Evolutionary conservation across 2,329 filamentous ascomycete species (phyloP), one percentile per base, ranked within the genome.

Genomic region (Pyrenophora teres): DNA sequence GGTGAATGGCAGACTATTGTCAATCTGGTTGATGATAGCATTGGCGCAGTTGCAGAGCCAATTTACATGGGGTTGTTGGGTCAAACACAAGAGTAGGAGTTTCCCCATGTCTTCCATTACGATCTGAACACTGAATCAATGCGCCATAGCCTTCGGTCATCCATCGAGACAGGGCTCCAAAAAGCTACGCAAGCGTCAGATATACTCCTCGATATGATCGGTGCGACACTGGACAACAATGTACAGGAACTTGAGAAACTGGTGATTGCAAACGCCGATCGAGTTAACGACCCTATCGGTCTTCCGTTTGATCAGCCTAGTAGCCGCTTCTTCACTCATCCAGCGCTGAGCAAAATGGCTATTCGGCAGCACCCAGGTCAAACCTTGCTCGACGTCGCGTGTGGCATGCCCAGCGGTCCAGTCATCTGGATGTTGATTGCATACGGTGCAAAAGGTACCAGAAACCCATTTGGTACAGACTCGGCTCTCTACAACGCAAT

Each of bases 401-500:
- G 65, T 32, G 68, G 51, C 6, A 62, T 73, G 52, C 68, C 69
- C 18, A 62, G 62, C 15, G 59, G 59, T 5, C 60, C 66, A 0
- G 47, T 63, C 0, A 40, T 68, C 5, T 72, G 68, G 65, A 52
- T 69, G 0, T 40, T 73, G 1, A 9, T 69, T 13, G 54, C 60
- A 0, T 59, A 71, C 43, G 63, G 63, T n/a, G 69, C 60, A 4
- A 70, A 57, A 47, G 62, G 69, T 21, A 65, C 69, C 3, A 63
- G 46, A 13, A 65, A 72, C 40, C 70, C 70, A 2, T 56, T 67
- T 5, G 70, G 70, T 0, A 70, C 60, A 4, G 69, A 72, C 32
- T 49, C 71, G 9, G 63, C 71, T 1, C 51, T 74, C 6, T 64
- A 72, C 32, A 74, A 72, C 48, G 71, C 70, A 4, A 73, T 72